Percentiles rank a stretch among this genome's conserved stretches.
Conservation (phyloP, 1,284 basidiomycete genomes). For the Pisolithus thermaeus region DNA sequence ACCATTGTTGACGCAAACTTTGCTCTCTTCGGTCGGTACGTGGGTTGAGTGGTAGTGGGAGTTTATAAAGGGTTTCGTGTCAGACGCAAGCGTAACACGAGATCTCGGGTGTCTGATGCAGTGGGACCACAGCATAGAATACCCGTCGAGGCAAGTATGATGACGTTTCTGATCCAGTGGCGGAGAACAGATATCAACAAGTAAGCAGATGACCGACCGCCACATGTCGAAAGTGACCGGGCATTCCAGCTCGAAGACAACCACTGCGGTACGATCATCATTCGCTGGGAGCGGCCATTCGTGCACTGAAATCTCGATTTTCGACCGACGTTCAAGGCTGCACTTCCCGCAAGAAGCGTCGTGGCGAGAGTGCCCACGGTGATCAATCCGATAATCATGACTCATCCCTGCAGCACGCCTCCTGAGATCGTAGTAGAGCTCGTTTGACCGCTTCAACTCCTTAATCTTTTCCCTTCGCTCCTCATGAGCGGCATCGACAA, state of each 20-base stretch:
- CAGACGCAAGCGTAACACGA: constrained; percentile 35
- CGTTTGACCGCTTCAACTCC: constrained; percentile 21
- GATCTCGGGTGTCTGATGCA: constrained; percentile 10
- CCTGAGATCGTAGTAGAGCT: constrained; percentile 14
- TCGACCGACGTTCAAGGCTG: constrained; percentile 7
- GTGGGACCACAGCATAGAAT: constrained; percentile 10
- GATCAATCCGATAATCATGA: constrained; percentile 2
- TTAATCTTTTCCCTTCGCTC: constrained; percentile 14
- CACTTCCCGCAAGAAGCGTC: constrained; percentile 27
- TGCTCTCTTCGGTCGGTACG: constrained; percentile 23
- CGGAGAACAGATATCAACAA: constrained; percentile 26
- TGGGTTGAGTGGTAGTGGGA: constrained; percentile 30
- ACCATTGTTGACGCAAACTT: constrained; percentile 32
- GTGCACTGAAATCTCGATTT: constrained; percentile 32
- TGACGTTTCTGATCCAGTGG: not conserved
- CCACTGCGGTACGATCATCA: constrained; percentile 17
- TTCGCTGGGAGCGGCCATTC: constrained; percentile 46
- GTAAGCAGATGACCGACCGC: too few species aligned
- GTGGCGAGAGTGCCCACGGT: too few species aligned
- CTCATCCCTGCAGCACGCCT: not conserved
- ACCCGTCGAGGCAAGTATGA: constrained; percentile 10
- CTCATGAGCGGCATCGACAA: constrained; percentile 21
- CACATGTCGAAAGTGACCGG: not conserved
- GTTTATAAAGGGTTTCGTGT: constrained; percentile 27
- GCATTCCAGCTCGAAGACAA: constrained; percentile 41